Base-by-base conservation (phyloP, 345 rosid species). In the Physaria fendleri region DNA sequence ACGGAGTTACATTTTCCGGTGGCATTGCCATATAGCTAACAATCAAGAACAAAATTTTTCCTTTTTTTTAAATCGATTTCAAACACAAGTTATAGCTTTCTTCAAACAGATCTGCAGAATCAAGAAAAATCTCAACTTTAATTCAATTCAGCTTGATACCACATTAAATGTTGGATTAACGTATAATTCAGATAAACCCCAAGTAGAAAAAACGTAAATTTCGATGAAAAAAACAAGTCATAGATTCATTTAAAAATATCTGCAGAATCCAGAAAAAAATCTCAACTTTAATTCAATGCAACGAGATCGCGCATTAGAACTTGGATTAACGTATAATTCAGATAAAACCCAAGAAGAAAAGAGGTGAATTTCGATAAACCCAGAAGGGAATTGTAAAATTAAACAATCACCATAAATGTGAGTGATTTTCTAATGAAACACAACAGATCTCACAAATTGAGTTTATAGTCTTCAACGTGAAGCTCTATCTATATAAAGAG, bases 1-100 rank as follows among this genome's bases (percentile, higher is more conserved):
- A 56, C 1, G 76, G 46, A 52, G 65, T 70, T 76, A 76, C 85
- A 71, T 75, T 82, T 30, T 85, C 92, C 29, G 82, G 75, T 51
- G 95, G 91, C 95, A 89, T 85, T 81, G 95, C 83, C 97, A 86
- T 82, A 22, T 54, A 51, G 72, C 63, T n/a, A 53, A 54, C 43
- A 29, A 27, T 30, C 9, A 15, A 17, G 1, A 35, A 49, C 32
- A n/a, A 27, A 38, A 34, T 0, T 5, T 9, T 42, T 33, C 29
- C 10, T 5, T 45, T 28, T n/a, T 8, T 5, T 15, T 12, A 9
- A 22, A 14, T 18, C 38, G 18, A 10, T 52, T 35, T 44, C 55
- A 66, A 54, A 64, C 58, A 58, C 37, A 43, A 54, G 15, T 30
- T 63, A 45, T 54, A 64, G 22, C 33, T 49, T 40, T 32, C 35